Conservation (phyloP, 164 flowering plant genomes). For the Taxillus chinensis region DNA sequence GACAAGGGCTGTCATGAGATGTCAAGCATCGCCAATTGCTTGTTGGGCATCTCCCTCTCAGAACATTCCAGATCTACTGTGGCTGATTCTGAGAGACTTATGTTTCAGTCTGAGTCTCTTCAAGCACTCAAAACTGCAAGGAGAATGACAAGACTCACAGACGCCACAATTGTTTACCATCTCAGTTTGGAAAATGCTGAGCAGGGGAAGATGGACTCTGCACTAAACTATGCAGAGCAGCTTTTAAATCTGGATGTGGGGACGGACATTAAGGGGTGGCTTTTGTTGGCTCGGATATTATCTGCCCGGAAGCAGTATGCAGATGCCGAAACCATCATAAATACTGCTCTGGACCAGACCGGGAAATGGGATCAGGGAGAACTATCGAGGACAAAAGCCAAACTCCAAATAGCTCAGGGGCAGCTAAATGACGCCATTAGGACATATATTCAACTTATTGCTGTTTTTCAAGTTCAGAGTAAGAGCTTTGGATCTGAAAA, state of each 20-base stretch:
- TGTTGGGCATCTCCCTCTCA: neutral
- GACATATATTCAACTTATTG: conserved; percentile 1
- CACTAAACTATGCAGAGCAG: neutral
- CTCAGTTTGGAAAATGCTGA: neutral
- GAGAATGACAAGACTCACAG: neutral
- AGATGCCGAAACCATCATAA: neutral
- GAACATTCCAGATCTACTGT: neutral
- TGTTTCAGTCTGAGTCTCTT: neutral
- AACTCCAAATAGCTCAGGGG: neutral
- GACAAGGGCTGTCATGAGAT: neutral
- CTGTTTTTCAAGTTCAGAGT: neutral
- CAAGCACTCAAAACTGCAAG: neutral
- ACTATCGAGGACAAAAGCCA: conserved; percentile 2
- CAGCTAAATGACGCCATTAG: neutral
- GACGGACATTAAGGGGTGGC: neutral
- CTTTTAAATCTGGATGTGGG: neutral
- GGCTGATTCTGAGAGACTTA: neutral
- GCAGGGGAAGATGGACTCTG: neutral
- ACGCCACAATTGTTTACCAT: neutral
- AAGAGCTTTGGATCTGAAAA: conserved; percentile 1
- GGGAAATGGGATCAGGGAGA: conserved; percentile 2
- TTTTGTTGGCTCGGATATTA: conserved; percentile 1
- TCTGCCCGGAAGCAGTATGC: neutral
- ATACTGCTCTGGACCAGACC: conserved; percentile 5
- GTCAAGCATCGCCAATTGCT: neutral